Conservation (phyloP, 257 asterid species). For the Jacaranda mimosifolia region DNA sequence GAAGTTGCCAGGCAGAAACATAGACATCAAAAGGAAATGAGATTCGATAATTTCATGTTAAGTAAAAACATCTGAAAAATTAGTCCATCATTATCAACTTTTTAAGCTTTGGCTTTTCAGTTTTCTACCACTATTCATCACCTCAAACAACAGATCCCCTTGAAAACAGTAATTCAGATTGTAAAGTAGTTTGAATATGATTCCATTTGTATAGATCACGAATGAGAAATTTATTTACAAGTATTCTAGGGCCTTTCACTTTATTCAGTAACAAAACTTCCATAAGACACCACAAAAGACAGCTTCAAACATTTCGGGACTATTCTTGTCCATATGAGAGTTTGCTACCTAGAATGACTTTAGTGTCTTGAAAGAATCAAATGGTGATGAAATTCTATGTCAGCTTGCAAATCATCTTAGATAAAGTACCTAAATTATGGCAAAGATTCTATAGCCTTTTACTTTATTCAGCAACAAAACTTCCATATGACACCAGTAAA, state of each 20-base stretch:
- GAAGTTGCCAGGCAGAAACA: background rate
- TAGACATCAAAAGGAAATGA: background rate
- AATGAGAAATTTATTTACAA: background rate
- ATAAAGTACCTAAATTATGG: no score
- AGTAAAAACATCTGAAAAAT: background rate
- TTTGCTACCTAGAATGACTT: no score
- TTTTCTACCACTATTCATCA: background rate
- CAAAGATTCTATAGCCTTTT: no score
- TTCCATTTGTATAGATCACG: background rate
- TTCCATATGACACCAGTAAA: background rate
- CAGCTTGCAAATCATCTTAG: no score
- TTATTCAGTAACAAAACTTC: constrained; percentile 16
- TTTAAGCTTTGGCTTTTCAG: background rate
- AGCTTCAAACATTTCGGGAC: background rate
- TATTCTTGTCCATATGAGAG: background rate
- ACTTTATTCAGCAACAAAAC: background rate
- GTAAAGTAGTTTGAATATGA: background rate
- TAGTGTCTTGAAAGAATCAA: no score
- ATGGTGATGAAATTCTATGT: no score
- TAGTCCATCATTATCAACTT: background rate
- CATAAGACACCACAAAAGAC: constrained; percentile 6
- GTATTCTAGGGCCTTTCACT: background rate
- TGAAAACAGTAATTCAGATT: no score
- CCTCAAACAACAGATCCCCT: background rate
- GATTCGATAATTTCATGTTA: background rate